phyloP scores from a whole-genome alignment of 768 basidiomycete genomes.

The Psilocybe azurescens region DNA sequence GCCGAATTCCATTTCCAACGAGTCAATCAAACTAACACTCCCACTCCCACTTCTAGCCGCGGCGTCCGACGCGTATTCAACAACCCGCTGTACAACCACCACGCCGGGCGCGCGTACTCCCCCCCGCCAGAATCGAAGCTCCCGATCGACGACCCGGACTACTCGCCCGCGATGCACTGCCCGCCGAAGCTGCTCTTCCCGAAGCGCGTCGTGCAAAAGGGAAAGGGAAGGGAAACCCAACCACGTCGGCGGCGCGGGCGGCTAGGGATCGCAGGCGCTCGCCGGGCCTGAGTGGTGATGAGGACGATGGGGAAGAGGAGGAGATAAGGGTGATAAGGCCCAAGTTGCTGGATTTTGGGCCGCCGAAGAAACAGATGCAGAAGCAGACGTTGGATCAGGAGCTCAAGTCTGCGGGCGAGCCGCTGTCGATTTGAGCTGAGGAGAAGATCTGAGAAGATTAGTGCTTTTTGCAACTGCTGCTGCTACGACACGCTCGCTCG shows the following conservation, averaged over 20 bases:
- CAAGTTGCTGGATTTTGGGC: slow-evolving; percentile 32
- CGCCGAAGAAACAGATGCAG: not conserved
- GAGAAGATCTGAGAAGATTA: too few relatives aligned
- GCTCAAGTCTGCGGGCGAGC: not conserved
- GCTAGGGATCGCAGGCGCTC: slow-evolving; percentile 13
- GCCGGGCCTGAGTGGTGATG: slow-evolving; percentile 19
- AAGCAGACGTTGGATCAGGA: not conserved
- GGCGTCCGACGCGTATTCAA: slow-evolving; percentile 65
- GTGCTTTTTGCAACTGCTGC: too few relatives aligned
- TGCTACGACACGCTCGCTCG: too few relatives aligned
- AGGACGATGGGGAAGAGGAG: not conserved
- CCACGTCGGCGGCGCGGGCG: not conserved
- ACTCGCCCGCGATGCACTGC: slow-evolving; percentile 57
- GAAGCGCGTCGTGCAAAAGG: slow-evolving; percentile 21
- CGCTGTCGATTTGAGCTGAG: not conserved
- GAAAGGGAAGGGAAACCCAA: not conserved
- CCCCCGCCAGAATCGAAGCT: slow-evolving; percentile 55
- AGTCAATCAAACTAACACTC: not conserved
- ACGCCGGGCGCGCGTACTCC: slow-evolving; percentile 43
- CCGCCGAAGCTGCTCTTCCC: slow-evolving; percentile 66
- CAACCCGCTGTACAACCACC: slow-evolving; percentile 65
- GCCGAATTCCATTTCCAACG: too few relatives aligned
- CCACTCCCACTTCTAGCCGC: slow-evolving; percentile 51
- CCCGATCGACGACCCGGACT: slow-evolving; percentile 69
- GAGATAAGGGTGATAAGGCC: slow-evolving; percentile 35